These are phyloP conservation scores for Stenocarpella maydis DNA, from an alignment of 2,329 filamentous ascomycete genomes.

Conservation along the genomic window DNA sequence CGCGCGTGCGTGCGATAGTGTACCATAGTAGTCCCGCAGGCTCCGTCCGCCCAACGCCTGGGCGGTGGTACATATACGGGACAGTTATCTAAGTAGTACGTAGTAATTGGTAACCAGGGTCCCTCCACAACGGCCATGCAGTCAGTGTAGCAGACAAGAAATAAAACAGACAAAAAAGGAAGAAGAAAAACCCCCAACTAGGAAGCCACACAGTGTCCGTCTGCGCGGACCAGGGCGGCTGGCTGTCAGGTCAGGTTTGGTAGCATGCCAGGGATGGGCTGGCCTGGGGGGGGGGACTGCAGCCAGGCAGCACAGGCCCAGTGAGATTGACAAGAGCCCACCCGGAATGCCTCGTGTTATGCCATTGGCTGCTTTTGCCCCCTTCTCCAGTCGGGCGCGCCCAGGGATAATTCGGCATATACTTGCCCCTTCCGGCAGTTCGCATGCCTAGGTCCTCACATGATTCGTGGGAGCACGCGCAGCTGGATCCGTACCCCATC, in stretches of 20 bases:
- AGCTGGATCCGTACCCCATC: neutral
- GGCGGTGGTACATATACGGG: too few species aligned
- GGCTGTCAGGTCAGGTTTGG: neutral
- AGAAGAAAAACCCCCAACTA: neutral
- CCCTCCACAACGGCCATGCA: neutral
- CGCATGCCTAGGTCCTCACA: constrained; percentile 11
- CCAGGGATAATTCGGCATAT: neutral
- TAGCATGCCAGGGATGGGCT: too few species aligned
- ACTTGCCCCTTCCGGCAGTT: constrained; percentile 29
- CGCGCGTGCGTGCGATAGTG: too few species aligned
- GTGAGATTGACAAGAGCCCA: neutral
- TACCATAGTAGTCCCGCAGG: too few species aligned
- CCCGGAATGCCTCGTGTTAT: constrained; percentile 31
- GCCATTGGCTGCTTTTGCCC: constrained; percentile 8
- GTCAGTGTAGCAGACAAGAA: neutral
- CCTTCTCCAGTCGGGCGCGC: neutral
- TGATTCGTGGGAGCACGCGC: constrained; percentile 23
- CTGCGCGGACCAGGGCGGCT: neutral
- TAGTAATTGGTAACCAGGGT: too few species aligned
- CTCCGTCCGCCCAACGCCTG: too few species aligned
- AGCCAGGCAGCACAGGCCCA: too few species aligned
- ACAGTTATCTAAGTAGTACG: too few species aligned
- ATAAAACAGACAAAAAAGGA: neutral
- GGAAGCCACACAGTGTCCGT: neutral
- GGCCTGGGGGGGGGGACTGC: too few species aligned